Base-by-base conservation (phyloP, 306 rosid species). In the Senna siamea region DNA sequence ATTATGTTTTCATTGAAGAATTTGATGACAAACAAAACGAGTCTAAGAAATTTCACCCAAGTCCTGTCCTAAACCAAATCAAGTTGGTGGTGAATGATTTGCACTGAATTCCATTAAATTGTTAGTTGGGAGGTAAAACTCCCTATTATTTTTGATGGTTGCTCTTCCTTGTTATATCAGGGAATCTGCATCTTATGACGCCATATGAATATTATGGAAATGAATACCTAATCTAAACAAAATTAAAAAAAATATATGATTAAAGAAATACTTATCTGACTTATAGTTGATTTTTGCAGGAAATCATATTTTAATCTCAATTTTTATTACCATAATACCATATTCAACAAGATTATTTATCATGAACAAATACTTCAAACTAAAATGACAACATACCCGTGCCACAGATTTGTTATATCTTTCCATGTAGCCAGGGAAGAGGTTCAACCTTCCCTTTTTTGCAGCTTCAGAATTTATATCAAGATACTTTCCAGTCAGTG, bases 371-470 rank as follows among this genome's bases (percentile, higher is more conserved):
- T 32, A 70, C 38, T 48, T 63, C 59, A 57, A 73, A 44, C 22
- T 41, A 23, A 46, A 69, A 48, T 43, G 41, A 20, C 10, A 37
- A 43, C 82, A 17, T 88, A 94, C 98, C 93, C 79, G 88, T 43
- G 98, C 68, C 59, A 67, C 2, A 10, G 97, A 91, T 84, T 81
- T 60, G 79, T 87, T 87, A 74, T 91, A 91, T 94, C 96, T 89
- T 74, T 89, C 96, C 96, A 91, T 94, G 88, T 84, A 91, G 59
- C 89, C 86, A 1, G 98, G 95, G 78, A 91, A 89, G 79, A 88
- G 94, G 68, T 81, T 89, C n/a, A 94, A 0, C 82, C 98, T 79
- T 86, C 93, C 97, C 53, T 53, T 83, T 79, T 66, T 70, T 9
- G 89, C 86, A 78, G 87, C 90, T 73, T 84, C 85, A 7, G 92